Evolutionary conservation across 1,284 basidiomycete species (phyloP).

Genomic region (Irpex sp.): DNA sequence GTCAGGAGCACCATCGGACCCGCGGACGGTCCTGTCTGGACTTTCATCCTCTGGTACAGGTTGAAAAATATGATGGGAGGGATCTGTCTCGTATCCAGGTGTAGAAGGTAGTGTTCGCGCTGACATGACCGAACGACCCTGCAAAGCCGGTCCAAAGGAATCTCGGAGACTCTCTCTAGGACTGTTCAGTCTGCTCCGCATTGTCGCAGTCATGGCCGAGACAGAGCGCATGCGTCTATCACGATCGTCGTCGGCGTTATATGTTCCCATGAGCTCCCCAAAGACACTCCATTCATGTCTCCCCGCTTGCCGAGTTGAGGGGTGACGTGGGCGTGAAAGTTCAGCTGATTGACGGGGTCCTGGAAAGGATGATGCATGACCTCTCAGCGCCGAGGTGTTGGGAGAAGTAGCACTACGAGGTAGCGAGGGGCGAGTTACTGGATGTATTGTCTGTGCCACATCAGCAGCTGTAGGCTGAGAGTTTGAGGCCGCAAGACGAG

Average conservation of each 20-base stretch:
- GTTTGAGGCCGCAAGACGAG: not conserved
- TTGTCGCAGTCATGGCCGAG: slow-evolving; percentile 1
- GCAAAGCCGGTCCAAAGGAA: not conserved
- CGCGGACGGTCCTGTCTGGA: not conserved
- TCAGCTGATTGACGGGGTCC: not conserved
- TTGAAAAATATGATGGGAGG: not conserved
- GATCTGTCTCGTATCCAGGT: not conserved
- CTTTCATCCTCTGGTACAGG: not conserved
- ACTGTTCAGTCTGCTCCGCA: not conserved
- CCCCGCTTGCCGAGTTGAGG: not conserved
- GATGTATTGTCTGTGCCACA: not conserved
- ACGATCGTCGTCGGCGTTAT: slow-evolving; percentile 33
- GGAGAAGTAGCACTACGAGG: slow-evolving; percentile 2
- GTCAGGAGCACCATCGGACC: not conserved
- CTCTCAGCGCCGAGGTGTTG: not conserved
- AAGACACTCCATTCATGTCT: slow-evolving; percentile 62
- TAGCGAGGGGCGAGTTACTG: not conserved
- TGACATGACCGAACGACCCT: not conserved
- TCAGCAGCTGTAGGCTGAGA: not conserved
- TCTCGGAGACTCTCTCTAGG: slow-evolving; percentile 1
- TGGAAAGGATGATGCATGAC: not conserved
- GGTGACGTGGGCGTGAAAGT: not conserved
- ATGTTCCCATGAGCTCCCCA: slow-evolving; percentile 64
- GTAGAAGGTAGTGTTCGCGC: not conserved
- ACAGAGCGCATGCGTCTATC: slow-evolving; percentile 3